Base-by-base conservation (phyloP, 2,329 filamentous ascomycete genomes). In the Pleomassaria siparia region DNA sequence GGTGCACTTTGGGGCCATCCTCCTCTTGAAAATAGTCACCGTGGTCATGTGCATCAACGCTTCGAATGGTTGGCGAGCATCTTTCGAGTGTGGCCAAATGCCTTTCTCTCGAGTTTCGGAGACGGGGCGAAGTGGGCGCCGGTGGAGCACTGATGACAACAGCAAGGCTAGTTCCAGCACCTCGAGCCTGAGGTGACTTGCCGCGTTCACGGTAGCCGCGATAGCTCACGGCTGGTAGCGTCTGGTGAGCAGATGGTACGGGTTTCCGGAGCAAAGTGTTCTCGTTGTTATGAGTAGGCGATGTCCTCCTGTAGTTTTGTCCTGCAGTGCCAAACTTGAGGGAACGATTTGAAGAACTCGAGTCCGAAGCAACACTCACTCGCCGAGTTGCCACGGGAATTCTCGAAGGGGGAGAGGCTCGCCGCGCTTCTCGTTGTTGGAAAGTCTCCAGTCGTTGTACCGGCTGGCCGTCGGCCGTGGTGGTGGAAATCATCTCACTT, bases 41-140 rank as follows among this genome's bases (percentile, higher is more conserved):
- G 37, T 15, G 7, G 37, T 50, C 53, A 46, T 64, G 56, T 8
- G 57, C 25, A 30, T 59, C 59, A 29, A 55, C 45, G 15, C 54
- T 58, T 44, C 49, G 53, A 5, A 57, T 51, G 16, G 53, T 54
- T 10, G 57, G 53, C 33, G 46, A 50, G 12, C 64, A 63, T 10
- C 63, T 63, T 28, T 51, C 54, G 26, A 62, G 59, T 16, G 48
- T 12, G 20, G 66, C 52, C 7, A 61, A 49, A 42, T 67, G 64
- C 16, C 67, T 46, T 47, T 70, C 67, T 46, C 64, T 55, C 12
- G 67, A 69, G 35, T 68, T 64, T 21, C 67, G 64, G 32, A 70
- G 48, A 29, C 66, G 66, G 15, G 67, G 67, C 25, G 67, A 70
- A 24, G 61, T 49, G 15, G 63, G 65, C 22, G 58, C 55, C 42